Evolutionary conservation across 2,329 filamentous ascomycete genomes (phyloP).

Genomic region (Diaporthe helianthi): DNA sequence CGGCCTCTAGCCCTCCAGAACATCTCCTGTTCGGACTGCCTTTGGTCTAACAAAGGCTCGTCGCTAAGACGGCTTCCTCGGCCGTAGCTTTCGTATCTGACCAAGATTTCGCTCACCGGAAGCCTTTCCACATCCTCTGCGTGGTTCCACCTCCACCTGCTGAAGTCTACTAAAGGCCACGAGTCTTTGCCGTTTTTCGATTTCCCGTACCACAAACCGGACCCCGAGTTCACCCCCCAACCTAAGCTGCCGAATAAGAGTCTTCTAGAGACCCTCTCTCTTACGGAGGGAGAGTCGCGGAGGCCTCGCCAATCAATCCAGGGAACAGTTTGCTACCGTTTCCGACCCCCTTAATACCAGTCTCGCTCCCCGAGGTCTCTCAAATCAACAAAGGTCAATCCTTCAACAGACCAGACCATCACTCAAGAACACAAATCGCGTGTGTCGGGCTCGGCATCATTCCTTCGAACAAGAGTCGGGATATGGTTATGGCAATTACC

Average conservation of each 20-base stretch:
- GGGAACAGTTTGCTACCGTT: slow-evolving; percentile 91
- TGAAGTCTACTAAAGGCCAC: slow-evolving; percentile 54
- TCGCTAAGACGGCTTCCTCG: slow-evolving; percentile 65
- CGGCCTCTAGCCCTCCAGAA: slow-evolving; percentile 19
- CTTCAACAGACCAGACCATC: neutral
- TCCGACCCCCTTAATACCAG: slow-evolving; percentile 90
- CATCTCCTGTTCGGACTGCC: slow-evolving; percentile 50
- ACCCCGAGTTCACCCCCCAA: slow-evolving; percentile 64
- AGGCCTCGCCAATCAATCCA: slow-evolving; percentile 92
- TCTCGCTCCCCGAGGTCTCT: slow-evolving; percentile 39
- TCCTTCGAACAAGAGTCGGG: slow-evolving; percentile 48
- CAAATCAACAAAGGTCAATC: slow-evolving; percentile 18
- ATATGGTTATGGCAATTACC: slow-evolving; percentile 72
- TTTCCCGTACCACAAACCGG: slow-evolving; percentile 52
- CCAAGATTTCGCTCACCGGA: slow-evolving; percentile 73
- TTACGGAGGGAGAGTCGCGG: slow-evolving; percentile 98
- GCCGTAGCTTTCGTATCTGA: slow-evolving; percentile 69
- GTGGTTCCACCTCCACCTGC: slow-evolving; percentile 63
- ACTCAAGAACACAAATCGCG: slow-evolving; percentile 20
- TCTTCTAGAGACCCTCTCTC: slow-evolving; percentile 98
- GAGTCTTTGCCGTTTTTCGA: slow-evolving; percentile 60
- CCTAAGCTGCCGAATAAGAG: slow-evolving; percentile 99
- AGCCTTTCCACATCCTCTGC: slow-evolving; percentile 73
- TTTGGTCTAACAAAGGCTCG: slow-evolving; percentile 74
- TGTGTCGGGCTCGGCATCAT: slow-evolving; percentile 38